These are phyloP conservation scores for Penicillium verhagenii DNA, from an alignment of 495 filamentous ascomycete genomes.

Conservation along the genomic window DNA sequence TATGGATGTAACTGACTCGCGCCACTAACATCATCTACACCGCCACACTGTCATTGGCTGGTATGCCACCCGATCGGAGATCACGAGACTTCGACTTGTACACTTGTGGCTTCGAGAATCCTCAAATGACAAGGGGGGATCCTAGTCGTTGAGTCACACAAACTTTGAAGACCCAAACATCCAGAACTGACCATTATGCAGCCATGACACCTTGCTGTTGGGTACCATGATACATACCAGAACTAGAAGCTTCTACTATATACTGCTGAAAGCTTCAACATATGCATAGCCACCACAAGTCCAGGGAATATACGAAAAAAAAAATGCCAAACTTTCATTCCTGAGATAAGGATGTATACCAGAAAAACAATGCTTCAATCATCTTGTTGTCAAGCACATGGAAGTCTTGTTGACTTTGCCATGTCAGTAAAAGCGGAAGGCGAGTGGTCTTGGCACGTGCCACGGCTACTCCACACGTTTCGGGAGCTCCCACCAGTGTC, in stretches of 20 bases:
- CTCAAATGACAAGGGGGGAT: not conserved
- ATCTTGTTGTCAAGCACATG: no score
- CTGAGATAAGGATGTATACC: no score
- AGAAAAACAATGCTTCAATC: no score
- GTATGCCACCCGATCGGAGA: not conserved
- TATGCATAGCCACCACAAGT: not conserved
- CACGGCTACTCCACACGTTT: conserved; percentile 25
- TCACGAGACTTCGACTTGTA: not conserved
- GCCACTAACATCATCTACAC: not conserved
- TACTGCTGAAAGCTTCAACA: not conserved
- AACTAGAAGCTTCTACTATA: not conserved
- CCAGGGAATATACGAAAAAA: no score
- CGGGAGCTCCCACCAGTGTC: conserved; percentile 29
- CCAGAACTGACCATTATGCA: not conserved
- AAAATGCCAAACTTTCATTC: no score
- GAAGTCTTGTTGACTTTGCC: not conserved
- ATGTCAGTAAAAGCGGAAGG: not conserved
- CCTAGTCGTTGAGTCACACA: not conserved
- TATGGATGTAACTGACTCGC: not conserved
- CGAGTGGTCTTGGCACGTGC: conserved; percentile 26
- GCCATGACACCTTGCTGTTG: not conserved
- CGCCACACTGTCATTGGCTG: not conserved
- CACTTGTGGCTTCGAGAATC: not conserved
- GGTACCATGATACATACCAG: not conserved
- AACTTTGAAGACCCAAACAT: no score